Conservation (phyloP, 768 basidiomycete species). For the Stropharia rugosoannulata region DNA sequence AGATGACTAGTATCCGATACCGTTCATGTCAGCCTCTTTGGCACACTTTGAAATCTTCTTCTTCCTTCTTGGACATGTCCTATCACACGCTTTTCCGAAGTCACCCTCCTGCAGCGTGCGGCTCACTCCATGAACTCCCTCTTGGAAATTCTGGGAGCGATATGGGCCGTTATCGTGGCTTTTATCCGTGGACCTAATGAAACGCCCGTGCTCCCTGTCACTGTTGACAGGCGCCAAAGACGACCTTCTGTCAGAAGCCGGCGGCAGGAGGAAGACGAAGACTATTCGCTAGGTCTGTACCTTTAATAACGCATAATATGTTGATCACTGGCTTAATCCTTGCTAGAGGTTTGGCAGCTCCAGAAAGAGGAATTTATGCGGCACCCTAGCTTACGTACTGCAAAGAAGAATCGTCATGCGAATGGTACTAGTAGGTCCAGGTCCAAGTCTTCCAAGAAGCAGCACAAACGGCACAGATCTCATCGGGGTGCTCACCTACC, state of each 20-base stretch:
- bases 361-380: conserved; percentile 18
- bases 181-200: conserved; percentile 1
- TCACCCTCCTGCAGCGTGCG: background rate
- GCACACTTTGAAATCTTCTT: background rate
- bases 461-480: conserved; percentile 1
- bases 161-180: conserved; percentile 10
- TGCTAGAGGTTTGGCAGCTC: conserved; percentile 5
- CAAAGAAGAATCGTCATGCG: conserved; percentile 3
- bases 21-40: conserved; percentile 1
- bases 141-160: conserved; percentile 3
- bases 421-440: background rate
- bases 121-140: conserved; percentile 2
- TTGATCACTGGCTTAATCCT: background rate
- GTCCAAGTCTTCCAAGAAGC: background rate
- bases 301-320: background rate
- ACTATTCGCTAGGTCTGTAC: background rate
- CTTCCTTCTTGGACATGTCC: background rate
- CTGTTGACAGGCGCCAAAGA: background rate
- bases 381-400: conserved; percentile 17
- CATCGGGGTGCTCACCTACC: conserved; percentile 3
- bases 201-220: conserved; percentile 7
- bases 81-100: background rate
- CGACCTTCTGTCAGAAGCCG: background rate
- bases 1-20: no score
- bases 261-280: background rate